These are phyloP conservation scores for Xylaria acuta DNA, from an alignment of 495 filamentous ascomycete species.

Conservation along the genomic window DNA sequence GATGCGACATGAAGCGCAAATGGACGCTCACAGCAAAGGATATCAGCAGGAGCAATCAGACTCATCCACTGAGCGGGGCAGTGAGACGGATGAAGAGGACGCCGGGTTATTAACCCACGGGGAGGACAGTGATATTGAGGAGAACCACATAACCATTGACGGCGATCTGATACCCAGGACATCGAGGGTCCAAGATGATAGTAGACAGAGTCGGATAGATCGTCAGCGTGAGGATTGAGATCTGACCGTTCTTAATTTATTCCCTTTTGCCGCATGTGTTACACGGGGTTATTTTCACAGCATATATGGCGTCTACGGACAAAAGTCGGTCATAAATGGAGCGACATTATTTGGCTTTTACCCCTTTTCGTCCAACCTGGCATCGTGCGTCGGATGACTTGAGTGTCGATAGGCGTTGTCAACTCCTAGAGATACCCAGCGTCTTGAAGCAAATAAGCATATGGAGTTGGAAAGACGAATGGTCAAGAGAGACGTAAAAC, in stretches of 20 bases:
- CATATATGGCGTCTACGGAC: conserved; percentile 16
- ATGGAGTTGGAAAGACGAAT: not conserved
- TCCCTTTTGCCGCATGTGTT: conserved; percentile 1
- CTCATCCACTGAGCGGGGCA: conserved; percentile 36
- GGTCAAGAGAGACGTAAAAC: not conserved
- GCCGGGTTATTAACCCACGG: conserved; percentile 37
- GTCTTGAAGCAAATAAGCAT: not conserved
- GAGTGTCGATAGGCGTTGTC: not conserved
- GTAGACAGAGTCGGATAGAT: conserved; percentile 34
- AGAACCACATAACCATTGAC: conserved; percentile 39
- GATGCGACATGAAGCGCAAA: conserved; percentile 77
- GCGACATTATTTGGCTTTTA: not conserved
- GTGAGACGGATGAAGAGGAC: conserved; percentile 42
- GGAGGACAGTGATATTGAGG: conserved; percentile 41
- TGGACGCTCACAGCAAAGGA: conserved; percentile 46
- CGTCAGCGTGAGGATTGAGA: conserved; percentile 36
- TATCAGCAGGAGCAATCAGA: conserved; percentile 37
- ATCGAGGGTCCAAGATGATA: conserved; percentile 28
- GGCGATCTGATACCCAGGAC: conserved; percentile 42
- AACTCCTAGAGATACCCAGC: not conserved
- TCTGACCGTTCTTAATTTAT: conserved; percentile 19
- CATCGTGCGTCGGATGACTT: not conserved
- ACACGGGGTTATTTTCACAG: conserved; percentile 6
- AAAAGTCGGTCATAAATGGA: not conserved
- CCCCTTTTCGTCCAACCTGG: not conserved